Evolutionary conservation across 2,329 filamentous ascomycete species (phyloP).

Genomic region (Colletotrichum sp.): DNA sequence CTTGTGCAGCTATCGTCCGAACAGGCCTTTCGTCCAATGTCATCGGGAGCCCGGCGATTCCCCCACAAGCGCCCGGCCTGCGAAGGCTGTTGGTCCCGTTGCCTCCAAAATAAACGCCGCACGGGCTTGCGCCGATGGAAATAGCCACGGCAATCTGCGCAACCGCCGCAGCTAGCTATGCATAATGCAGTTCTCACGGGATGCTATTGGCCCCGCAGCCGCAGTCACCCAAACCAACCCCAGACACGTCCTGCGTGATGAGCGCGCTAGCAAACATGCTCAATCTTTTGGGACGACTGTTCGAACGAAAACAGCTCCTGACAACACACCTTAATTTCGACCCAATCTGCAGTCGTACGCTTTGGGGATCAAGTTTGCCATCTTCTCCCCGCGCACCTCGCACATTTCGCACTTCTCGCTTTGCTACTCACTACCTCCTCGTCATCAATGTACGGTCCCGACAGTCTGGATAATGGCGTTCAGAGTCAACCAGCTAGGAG

Average conservation of each 20-base stretch:
- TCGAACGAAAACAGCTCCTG: conserved; percentile 5
- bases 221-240: background rate
- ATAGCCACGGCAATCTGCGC: conserved; percentile 21
- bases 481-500: background rate
- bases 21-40: background rate
- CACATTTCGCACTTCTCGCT: background rate
- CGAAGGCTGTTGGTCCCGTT: background rate
- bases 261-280: background rate
- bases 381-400: background rate
- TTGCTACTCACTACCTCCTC: background rate
- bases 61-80: conserved; percentile 2
- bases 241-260: background rate
- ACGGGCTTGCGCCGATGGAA: background rate
- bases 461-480: conserved; percentile 16
- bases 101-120: conserved; percentile 9
- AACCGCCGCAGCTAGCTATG: conserved; percentile 1
- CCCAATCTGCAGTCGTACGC: background rate
- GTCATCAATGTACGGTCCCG: conserved; percentile 4
- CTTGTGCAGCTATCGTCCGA: conserved; percentile 4
- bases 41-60: background rate
- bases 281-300: background rate
- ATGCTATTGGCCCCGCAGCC: conserved; percentile 9
- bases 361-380: background rate
- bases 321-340: background rate
- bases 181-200: background rate